Base-by-base conservation (phyloP, 2,329 filamentous ascomycete species). In the Pestalotiopsis sp. region DNA sequence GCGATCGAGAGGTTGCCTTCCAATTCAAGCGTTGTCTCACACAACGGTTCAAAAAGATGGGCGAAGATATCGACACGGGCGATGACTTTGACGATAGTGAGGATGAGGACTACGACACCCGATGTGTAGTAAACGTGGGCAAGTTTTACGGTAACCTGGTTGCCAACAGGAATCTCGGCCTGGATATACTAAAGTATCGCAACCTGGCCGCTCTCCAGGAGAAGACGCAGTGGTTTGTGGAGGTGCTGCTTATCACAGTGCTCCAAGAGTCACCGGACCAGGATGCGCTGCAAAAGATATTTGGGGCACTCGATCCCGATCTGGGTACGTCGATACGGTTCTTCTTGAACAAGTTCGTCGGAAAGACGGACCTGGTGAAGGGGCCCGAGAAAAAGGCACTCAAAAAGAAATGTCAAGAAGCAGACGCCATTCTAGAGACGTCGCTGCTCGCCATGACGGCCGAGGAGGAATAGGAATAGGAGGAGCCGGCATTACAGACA, bases 1-100 rank as follows among this genome's bases (percentile, higher is more conserved):
- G 85, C 3, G 93, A 95, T 70, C 90, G 90, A 72, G 90, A 90
- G 74, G 86, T 97, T 73, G 89, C 90, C 70, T 95, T 95, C 82
- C 91, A 93, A 1, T 97, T 98, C 77, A 93, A 96, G 77, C 94
- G 95, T 75, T 89, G 91, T 7, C 83, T 98, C 1, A 97, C 95
- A 91, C 93, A 92, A 73, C 85, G 95, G 11, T 97, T 98, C 80
- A 91, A 92, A 75, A 87, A 90, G 45, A 89, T 98, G 80, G 95
- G 94, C n/a, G 95, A 97, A 79, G 88, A 87, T 2, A 87, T 92
- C 45, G 77, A 78, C 63, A 74, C 70, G 40, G 75, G 73, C 5
- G 91, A 92, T 59, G 90, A 89, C 5, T 90, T 90, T 52, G 87
- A 86, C 17, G 84, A 85, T 3, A 89, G 90, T 5, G 82, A 83